phyloP scores from a whole-genome alignment of 2,329 filamentous ascomycete species.

The Ophiostoma fasciatum region DNA sequence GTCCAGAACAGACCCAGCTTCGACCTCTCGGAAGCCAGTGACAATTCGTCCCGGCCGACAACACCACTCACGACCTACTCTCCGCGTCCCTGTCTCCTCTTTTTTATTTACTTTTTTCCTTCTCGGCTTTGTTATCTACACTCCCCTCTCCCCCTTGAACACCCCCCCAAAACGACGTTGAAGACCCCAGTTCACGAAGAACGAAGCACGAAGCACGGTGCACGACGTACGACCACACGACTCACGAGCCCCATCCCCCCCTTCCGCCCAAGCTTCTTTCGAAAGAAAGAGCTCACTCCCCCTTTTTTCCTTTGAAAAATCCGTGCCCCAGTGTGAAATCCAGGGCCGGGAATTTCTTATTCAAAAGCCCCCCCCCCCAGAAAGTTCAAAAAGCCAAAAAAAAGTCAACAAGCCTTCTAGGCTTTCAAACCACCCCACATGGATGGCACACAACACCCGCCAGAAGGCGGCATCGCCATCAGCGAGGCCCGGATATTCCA shows the following conservation, averaged over 20 bases:
- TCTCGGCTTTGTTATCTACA: not conserved
- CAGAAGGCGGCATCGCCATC: slow-evolving; percentile 19
- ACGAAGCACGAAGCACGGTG: too few species aligned
- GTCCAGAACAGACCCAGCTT: too few species aligned
- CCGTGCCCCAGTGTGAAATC: slow-evolving; percentile 5
- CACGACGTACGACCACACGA: too few species aligned
- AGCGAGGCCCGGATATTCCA: slow-evolving; percentile 26
- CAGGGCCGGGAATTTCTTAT: not conserved
- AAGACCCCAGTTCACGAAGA: not conserved
- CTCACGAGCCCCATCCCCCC: too few species aligned
- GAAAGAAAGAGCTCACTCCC: not conserved
- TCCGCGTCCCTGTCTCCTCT: not conserved
- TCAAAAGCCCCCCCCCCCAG: not conserved
- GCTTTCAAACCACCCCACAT: not conserved
- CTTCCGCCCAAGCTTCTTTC: too few species aligned
- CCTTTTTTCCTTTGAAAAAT: slow-evolving; percentile 3
- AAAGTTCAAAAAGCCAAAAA: slow-evolving; percentile 16
- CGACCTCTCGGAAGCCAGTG: too few species aligned
- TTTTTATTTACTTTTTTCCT: not conserved
- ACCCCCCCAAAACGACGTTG: not conserved
- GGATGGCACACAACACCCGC: too few species aligned
- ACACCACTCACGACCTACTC: too few species aligned
- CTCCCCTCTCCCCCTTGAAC: not conserved
- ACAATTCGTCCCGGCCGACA: too few species aligned
- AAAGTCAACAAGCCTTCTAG: not conserved